These are phyloP conservation scores for Sarocladium kiliense DNA, from an alignment of 2,329 filamentous ascomycete species.

Conservation along the genomic window DNA sequence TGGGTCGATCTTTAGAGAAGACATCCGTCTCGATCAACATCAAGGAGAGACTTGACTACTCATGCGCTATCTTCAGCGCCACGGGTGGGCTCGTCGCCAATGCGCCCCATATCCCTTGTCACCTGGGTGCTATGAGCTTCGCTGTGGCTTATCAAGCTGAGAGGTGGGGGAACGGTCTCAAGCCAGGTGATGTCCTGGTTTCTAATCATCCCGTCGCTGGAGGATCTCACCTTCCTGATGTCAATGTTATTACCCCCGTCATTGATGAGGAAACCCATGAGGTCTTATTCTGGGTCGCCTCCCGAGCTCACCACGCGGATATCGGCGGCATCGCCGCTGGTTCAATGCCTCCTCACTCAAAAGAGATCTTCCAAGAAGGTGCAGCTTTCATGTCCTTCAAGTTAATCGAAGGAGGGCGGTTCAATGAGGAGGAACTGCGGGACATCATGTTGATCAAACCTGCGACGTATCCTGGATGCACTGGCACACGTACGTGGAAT, in stretches of 20 bases:
- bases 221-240: conserved; percentile 32
- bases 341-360: conserved; percentile 68
- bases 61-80: conserved; percentile 68
- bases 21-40: conserved; percentile 71
- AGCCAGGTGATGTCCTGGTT: conserved; percentile 26
- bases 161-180: conserved; percentile 53
- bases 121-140: conserved; percentile 69
- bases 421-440: conserved; percentile 46
- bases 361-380: conserved; percentile 53
- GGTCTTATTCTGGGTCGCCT: conserved; percentile 27
- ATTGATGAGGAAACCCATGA: conserved; percentile 25
- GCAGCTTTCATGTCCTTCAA: conserved; percentile 44
- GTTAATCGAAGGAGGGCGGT: conserved; percentile 20
- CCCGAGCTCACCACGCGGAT: conserved; percentile 27
- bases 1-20: conserved; percentile 70
- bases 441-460: conserved; percentile 47
- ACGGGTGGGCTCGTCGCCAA: conserved; percentile 68
- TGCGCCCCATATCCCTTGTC: conserved; percentile 67
- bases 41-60: conserved; percentile 73
- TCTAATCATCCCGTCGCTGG: conserved; percentile 23
- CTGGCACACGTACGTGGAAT: conserved; percentile 62
- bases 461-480: conserved; percentile 24
- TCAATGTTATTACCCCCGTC: conserved; percentile 26
- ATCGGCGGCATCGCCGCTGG: conserved; percentile 62
- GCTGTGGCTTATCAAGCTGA: conserved; percentile 61